Evolutionary conservation across 208 protist species (phyloP).

Genomic region (Leishmania aethiopica): DNA sequence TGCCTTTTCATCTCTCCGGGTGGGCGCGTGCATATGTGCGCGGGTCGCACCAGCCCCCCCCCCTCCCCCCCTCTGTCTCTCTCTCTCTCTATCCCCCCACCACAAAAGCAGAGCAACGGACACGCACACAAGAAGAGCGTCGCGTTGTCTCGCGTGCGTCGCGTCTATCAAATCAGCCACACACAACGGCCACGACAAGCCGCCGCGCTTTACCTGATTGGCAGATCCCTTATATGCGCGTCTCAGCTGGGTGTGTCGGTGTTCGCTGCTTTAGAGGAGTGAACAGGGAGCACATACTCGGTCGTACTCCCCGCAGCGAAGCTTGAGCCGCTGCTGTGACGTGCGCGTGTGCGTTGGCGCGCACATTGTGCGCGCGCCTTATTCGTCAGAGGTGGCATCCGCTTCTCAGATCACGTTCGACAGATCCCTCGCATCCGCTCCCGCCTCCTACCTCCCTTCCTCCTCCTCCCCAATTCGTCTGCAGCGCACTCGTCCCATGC

Average conservation of each 20-base stretch:
- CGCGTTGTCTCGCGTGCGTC: not conserved
- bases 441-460: not conserved
- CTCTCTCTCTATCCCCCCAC: too few relatives aligned
- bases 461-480: not conserved
- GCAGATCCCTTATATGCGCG: not conserved
- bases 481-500: not conserved
- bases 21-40: not conserved
- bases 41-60: not conserved
- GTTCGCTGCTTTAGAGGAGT: not conserved
- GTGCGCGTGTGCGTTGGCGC: not conserved
- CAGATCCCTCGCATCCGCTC: not conserved
- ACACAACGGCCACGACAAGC: not conserved
- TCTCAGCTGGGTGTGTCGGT: not conserved
- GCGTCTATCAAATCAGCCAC: not conserved
- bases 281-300: not conserved
- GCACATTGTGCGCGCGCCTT: not conserved
- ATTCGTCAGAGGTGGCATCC: not conserved
- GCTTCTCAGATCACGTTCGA: not conserved
- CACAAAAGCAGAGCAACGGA: not conserved
- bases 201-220: not conserved
- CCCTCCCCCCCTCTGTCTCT: not conserved
- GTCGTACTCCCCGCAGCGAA: not conserved
- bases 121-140: not conserved
- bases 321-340: not conserved
- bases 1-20: too few relatives aligned